Percentiles rank a stretch among this genome's conserved stretches.
These are phyloP conservation scores for Botryotinia globosa DNA, from an alignment of 2,329 filamentous ascomycete genomes.

Conservation along the genomic window DNA sequence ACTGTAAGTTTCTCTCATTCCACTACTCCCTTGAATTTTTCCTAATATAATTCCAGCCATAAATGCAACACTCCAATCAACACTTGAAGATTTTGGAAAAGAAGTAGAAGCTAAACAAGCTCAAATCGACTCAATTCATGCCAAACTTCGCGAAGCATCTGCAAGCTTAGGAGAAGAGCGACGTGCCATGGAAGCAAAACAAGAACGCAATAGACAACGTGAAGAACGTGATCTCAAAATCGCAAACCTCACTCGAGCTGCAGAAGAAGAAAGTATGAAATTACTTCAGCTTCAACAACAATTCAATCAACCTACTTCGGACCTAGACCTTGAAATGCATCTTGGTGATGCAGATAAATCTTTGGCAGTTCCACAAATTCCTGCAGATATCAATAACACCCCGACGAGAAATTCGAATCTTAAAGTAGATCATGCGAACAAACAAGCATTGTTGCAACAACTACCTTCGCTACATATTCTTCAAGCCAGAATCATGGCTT, in stretches of 20 bases:
- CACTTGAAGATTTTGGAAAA: slow-evolving; percentile 73
- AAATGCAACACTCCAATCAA: slow-evolving; percentile 75
- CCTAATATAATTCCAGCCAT: slow-evolving; percentile 56
- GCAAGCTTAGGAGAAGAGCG: slow-evolving; percentile 75
- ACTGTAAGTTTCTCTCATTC: slow-evolving; percentile 56
- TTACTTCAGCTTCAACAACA: slow-evolving; percentile 49
- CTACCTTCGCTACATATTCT: slow-evolving; percentile 62
- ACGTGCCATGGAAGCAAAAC: slow-evolving; percentile 68
- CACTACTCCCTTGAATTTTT: neutral
- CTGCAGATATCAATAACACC: slow-evolving; percentile 33
- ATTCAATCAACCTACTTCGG: slow-evolving; percentile 50
- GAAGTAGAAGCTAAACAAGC: slow-evolving; percentile 83
- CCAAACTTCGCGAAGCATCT: slow-evolving; percentile 76
- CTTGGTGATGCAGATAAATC: slow-evolving; percentile 40
- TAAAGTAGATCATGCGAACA: slow-evolving; percentile 44
- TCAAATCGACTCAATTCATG: slow-evolving; percentile 77
- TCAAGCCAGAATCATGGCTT: slow-evolving; percentile 65
- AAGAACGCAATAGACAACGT: slow-evolving; percentile 61
- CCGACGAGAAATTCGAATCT: slow-evolving; percentile 41
- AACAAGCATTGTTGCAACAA: slow-evolving; percentile 38
- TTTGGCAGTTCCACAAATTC: slow-evolving; percentile 31
- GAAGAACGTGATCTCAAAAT: slow-evolving; percentile 67
- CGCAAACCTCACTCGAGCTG: slow-evolving; percentile 71
- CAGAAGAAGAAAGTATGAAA: slow-evolving; percentile 64
- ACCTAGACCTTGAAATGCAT: slow-evolving; percentile 53